Evolutionary conservation across 805 yeast species (phyloP).

Genomic region (Debaryomyces tyrocola): DNA sequence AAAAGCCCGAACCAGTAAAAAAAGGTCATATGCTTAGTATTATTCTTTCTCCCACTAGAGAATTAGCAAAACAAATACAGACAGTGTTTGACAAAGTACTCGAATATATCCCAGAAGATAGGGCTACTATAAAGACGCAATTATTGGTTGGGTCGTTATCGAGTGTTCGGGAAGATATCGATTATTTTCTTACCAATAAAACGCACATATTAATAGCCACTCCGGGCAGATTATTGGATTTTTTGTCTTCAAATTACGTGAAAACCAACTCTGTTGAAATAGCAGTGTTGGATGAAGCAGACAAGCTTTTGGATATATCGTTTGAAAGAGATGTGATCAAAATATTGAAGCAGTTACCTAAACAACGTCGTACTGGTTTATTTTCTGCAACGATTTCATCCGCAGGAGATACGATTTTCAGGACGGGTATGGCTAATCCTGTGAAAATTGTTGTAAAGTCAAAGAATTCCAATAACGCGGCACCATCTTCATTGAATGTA

Average conservation of each 20-base stretch:
- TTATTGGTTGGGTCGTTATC: constrained; percentile 63
- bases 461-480: constrained; percentile 28
- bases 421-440: constrained; percentile 91
- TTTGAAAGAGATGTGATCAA: constrained; percentile 67
- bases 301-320: constrained; percentile 76
- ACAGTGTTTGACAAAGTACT: constrained; percentile 62
- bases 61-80: constrained; percentile 69
- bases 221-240: constrained; percentile 85
- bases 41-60: constrained; percentile 73
- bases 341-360: constrained; percentile 72
- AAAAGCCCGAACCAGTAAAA: constrained; percentile 33
- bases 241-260: constrained; percentile 59
- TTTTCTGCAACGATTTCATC: constrained; percentile 91
- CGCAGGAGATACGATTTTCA: constrained; percentile 75
- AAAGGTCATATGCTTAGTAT: constrained; percentile 72
- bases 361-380: constrained; percentile 89
- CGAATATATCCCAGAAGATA: constrained; percentile 53
- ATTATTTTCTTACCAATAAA: constrained; percentile 46
- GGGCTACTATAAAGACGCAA: constrained; percentile 51
- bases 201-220: constrained; percentile 88
- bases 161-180: constrained; percentile 70
- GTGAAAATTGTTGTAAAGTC: constrained; percentile 80
- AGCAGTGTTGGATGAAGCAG: constrained; percentile 90
- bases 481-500: constrained; percentile 66
- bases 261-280: constrained; percentile 66